Conservation (phyloP, 768 basidiomycete species). For the Mycena sanguinolenta region DNA sequence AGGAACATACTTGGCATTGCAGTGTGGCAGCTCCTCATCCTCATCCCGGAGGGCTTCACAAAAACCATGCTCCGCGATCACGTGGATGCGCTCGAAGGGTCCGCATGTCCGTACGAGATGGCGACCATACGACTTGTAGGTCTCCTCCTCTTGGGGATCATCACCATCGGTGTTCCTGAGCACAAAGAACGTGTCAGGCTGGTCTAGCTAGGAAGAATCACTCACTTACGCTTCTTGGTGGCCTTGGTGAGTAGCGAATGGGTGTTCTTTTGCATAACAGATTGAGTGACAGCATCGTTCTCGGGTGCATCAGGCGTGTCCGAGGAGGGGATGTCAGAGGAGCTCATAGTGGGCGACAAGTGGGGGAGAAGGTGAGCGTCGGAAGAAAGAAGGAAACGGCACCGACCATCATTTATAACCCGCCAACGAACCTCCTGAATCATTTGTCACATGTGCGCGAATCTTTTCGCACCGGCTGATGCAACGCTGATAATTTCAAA, state of each 20-base stretch:
- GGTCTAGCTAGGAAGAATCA: not conserved
- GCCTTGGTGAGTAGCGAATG: not conserved
- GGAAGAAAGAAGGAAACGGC: too few species aligned
- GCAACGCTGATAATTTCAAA: too few species aligned
- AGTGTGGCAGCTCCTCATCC: not conserved
- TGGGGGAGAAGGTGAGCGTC: too few species aligned
- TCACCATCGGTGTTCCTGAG: not conserved
- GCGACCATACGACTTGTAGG: conserved; percentile 7
- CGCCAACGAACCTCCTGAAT: too few species aligned
- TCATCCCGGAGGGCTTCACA: not conserved
- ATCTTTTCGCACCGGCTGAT: too few species aligned
- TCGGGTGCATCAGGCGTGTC: not conserved
- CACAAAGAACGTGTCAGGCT: not conserved
- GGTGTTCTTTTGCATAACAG: not conserved
- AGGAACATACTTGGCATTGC: not conserved
- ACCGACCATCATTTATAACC: too few species aligned
- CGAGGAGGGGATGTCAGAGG: too few species aligned
- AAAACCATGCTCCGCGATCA: conserved; percentile 2
- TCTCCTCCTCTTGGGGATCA: not conserved
- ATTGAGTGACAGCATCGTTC: not conserved
- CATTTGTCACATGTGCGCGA: too few species aligned
- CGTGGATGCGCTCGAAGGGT: not conserved
- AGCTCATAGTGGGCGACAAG: too few species aligned
- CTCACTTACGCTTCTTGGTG: not conserved
- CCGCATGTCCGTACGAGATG: not conserved